Evolutionary conservation across 495 filamentous ascomycete genomes (phyloP), one percentile per base, ranked within the genome.

Genomic region (Penicillium argentinense): DNA sequence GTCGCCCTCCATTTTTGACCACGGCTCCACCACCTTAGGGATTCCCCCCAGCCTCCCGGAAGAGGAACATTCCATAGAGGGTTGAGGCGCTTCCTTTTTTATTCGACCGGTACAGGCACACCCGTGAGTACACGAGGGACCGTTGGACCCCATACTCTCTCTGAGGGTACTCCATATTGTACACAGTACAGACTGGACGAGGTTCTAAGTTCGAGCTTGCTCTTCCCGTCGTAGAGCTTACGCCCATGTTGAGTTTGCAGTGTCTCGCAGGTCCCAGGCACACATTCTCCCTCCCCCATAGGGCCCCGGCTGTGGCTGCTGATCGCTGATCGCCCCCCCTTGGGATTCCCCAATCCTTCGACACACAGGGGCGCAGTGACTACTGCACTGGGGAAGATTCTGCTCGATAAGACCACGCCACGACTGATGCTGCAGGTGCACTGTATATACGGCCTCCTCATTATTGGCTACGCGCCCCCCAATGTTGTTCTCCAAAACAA

Each of bases 221-320:
- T 36, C 17, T 36, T 36, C 18, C 33, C 17, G 33, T 40, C 21
- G 38, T 40, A 27, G 24, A 24, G 38, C 21, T 27, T 24, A 40
- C 13, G 22, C 38, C 21, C 6, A n/a, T 14, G 8, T 19, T 40
- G 21, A n/a, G n/a, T n/a, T n/a, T 27, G 24, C 21, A 40, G 38
- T 19, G 38, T 40, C 23, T 24, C 5, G 38, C 38, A 36, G 33
- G 33, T 36, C 33, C 33, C 33, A 36, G 50, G 51, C 29, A 49
- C 29, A 45, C 51, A 54, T 53, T 52, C 49, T 24, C 40, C 48
- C n/a, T 42, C 21, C 21, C 44, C 23, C 16, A 34, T 47, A 47
- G 24, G 44, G 44, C 44, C 25, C 39, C 53, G 53, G 53, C 26
- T 56, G 53, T 56, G 53, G 53, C 53, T 55, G 53, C 42, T 50